Evolutionary conservation across 2,329 filamentous ascomycete species (phyloP).

Genomic region (Lecanosticta acicola): DNA sequence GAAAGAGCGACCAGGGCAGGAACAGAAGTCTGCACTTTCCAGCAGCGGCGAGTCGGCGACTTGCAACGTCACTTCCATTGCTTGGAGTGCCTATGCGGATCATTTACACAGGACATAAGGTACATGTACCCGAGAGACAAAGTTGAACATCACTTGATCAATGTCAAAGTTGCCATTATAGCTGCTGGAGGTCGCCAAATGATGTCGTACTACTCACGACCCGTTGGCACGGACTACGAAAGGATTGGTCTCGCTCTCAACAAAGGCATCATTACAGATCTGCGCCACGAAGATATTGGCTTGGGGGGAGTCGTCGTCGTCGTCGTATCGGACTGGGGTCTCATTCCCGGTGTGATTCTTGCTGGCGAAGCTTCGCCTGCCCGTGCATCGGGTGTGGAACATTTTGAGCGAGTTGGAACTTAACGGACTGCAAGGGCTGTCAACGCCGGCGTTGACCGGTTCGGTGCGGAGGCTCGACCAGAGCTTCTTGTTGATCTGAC

Average conservation of each 20-base stretch:
- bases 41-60: too few species aligned
- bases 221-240: constrained; percentile 44
- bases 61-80: neutral
- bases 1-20: too few species aligned
- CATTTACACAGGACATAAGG: neutral
- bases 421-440: constrained; percentile 41
- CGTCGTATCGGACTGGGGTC: constrained; percentile 50
- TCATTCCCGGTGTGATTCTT: constrained; percentile 45
- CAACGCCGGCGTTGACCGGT: constrained; percentile 49
- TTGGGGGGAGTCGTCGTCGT: constrained; percentile 49
- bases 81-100: neutral
- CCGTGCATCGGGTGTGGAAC: constrained; percentile 48
- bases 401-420: constrained; percentile 41
- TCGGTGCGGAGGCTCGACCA: constrained; percentile 46
- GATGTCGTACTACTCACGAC: constrained; percentile 49
- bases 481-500: constrained; percentile 49
- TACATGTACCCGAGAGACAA: constrained; percentile 48
- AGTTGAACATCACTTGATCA: constrained; percentile 47
- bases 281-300: constrained; percentile 45
- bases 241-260: constrained; percentile 49
- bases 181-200: constrained; percentile 47
- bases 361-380: constrained; percentile 44
- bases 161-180: constrained; percentile 47
- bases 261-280: constrained; percentile 46
- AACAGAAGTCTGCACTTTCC: too few species aligned